Percentiles rank a stretch among this genome's conserved stretches.
phyloP scores from a whole-genome alignment of 2,329 filamentous ascomycete genomes.

The Aspergillus melleus region DNA sequence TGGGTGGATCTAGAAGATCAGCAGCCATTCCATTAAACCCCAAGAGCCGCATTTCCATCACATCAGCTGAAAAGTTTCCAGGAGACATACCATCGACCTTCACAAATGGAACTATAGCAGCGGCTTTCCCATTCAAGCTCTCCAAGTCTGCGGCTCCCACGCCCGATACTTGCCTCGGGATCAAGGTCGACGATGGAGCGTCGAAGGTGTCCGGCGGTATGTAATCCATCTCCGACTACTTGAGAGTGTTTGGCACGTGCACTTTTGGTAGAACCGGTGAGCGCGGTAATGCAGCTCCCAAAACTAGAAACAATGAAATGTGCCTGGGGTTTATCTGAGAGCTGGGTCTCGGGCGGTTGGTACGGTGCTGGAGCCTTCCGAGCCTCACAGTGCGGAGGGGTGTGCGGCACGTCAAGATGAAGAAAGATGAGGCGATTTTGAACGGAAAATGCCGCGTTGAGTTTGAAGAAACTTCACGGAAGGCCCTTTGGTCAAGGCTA shows the following conservation, averaged over 20 bases:
- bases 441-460: not conserved
- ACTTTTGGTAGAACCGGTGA: not conserved
- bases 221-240: constrained; percentile 25
- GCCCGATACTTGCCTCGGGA: constrained; percentile 9
- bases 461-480: not conserved
- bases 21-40: constrained; percentile 10
- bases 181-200: constrained; percentile 16
- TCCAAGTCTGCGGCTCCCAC: constrained; percentile 11
- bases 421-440: not conserved
- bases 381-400: not conserved
- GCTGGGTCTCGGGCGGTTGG: not conserved
- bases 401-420: constrained; percentile 1
- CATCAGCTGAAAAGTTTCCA: constrained; percentile 4
- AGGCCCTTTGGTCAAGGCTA: not conserved
- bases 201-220: constrained; percentile 28
- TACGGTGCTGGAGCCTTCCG: not conserved
- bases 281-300: not conserved
- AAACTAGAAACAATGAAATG: not conserved
- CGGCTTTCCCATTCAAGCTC: not conserved
- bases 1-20: constrained; percentile 65
- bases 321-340: not conserved
- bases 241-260: not conserved
- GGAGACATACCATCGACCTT: constrained; percentile 32
- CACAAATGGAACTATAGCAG: constrained; percentile 14
- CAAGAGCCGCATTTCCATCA: not conserved